phyloP scores from a whole-genome alignment of 257 asterid genomes.

The Prunella vulgaris region DNA sequence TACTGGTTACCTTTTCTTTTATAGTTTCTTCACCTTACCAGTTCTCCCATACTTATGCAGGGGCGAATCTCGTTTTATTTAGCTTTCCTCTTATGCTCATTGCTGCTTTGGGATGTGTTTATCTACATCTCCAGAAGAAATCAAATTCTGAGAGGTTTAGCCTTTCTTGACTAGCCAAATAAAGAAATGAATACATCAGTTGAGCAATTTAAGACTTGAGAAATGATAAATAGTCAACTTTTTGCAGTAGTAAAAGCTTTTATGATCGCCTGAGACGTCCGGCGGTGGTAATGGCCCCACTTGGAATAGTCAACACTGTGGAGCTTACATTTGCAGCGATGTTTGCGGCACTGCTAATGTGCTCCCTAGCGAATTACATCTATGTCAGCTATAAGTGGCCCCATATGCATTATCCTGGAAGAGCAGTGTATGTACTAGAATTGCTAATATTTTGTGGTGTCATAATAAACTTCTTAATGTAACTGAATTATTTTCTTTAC shows the following conservation, averaged over 20 bases:
- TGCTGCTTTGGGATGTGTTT: conserved; percentile 46
- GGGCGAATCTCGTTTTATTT: conserved; percentile 51
- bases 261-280: conserved; percentile 34
- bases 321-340: conserved; percentile 44
- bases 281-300: conserved; percentile 39
- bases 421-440: conserved; percentile 32
- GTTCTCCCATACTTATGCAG: conserved; percentile 26
- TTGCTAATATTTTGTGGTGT: neutral
- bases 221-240: neutral
- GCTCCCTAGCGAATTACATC: conserved; percentile 48
- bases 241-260: conserved; percentile 27
- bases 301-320: conserved; percentile 41
- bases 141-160: conserved; percentile 32
- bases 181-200: neutral
- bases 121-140: conserved; percentile 39
- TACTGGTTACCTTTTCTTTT: neutral
- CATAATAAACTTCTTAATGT: neutral
- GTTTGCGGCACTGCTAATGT: conserved; percentile 47
- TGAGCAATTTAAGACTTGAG: neutral
- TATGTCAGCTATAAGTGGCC: conserved; percentile 35
- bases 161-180: neutral
- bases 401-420: conserved; percentile 37
- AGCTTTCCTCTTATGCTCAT: conserved; percentile 49
- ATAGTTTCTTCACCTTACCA: neutral
- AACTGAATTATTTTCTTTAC: neutral